A percentile compares a stretch with the other conserved stretches of the same genome.
These are phyloP conservation scores for Halenospora varia DNA, from an alignment of 495 filamentous ascomycete genomes.

Conservation along the genomic window DNA sequence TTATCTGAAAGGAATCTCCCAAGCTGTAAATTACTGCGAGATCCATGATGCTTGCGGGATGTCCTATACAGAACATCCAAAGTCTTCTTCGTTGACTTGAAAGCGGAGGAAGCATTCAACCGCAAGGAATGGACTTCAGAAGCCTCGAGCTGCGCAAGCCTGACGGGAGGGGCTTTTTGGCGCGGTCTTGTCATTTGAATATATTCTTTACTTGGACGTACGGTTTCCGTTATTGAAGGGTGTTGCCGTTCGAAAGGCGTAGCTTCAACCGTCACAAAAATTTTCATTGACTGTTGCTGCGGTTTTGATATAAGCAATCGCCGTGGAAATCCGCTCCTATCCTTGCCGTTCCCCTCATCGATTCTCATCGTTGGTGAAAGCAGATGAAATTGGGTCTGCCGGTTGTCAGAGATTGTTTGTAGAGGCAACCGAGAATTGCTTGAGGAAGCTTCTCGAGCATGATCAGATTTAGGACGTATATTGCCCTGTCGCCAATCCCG, in stretches of 20 bases:
- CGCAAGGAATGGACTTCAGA: constrained; percentile 25
- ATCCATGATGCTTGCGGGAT: constrained; percentile 1
- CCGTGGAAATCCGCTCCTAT: constrained; percentile 17
- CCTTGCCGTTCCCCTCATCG: constrained; percentile 11
- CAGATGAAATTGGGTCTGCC: constrained; percentile 15
- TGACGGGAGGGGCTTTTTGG: constrained; percentile 5
- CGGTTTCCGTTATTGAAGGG: neutral
- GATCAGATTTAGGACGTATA: constrained; percentile 32
- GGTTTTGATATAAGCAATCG: constrained; percentile 5
- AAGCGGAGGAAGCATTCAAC: constrained; percentile 22
- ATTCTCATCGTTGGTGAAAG: constrained; percentile 9
- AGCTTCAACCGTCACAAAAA: constrained; percentile 10
- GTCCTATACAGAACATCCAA: constrained; percentile 43
- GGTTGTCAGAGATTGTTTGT: constrained; percentile 11
- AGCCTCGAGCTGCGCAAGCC: constrained; percentile 49
- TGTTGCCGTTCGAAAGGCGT: constrained; percentile 1
- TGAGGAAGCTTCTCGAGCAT: too few species aligned
- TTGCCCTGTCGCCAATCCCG: constrained; percentile 72
- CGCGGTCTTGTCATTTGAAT: neutral
- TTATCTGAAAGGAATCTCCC: constrained; percentile 25
- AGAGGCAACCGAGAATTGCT: neutral
- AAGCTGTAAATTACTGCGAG: constrained; percentile 16
- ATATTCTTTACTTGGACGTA: neutral
- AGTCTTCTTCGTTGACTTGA: constrained; percentile 37
- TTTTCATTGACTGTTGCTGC: constrained; percentile 7